Base-by-base conservation (phyloP, 495 filamentous ascomycete species). In the Echria macrotheca region DNA sequence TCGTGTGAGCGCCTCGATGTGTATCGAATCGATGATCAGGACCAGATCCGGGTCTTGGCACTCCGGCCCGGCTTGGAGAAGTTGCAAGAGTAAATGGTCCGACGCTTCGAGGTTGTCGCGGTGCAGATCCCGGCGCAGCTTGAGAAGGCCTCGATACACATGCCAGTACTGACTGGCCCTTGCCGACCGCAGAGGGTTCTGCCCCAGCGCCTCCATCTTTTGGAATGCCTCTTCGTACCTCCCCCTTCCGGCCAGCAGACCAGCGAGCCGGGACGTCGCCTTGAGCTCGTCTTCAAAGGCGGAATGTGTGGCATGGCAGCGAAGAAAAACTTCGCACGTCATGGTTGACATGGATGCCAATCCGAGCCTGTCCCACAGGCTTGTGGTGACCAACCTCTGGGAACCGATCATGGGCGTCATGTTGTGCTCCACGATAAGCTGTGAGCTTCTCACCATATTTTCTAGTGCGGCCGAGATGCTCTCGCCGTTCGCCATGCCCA, bases 141-240 rank as follows among this genome's bases (percentile, higher is more conserved):
- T 83, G 8, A 95, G 67, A 7, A 94, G 66, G 1, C 83, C 86
- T 3, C 81, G 77, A 61, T 84, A 89, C 24, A 79, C 78, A 11
- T 78, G 73, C 85, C 89, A 90, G 60, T 86, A 80, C 64, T 95
- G 89, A 56, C 84, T 82, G 11, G 83, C 73, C 62, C 87, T 93
- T 47, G 90, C 75, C 4, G 86, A 82, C 10, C 84, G 80, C n/a
- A 89, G 71, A 18, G 73, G 75, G 57, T 87, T 80, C 11, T 71
- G 69, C 38, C 83, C 74, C 37, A 91, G 67, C n/a, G 72, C 67
- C 46, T 91, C 82, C 49, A 96, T 73, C 28, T 71, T 75, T 10
- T 71, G 70, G 25, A 87, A 70, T 0, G 83, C 88, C 47, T 86
- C 78, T 11, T 85, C 80, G 64, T 87, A 93, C 10, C 77, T 76